These are phyloP conservation scores for Alternaria novae-zelandiae DNA, from an alignment of 2,329 filamentous ascomycete genomes.

Conservation along the genomic window DNA sequence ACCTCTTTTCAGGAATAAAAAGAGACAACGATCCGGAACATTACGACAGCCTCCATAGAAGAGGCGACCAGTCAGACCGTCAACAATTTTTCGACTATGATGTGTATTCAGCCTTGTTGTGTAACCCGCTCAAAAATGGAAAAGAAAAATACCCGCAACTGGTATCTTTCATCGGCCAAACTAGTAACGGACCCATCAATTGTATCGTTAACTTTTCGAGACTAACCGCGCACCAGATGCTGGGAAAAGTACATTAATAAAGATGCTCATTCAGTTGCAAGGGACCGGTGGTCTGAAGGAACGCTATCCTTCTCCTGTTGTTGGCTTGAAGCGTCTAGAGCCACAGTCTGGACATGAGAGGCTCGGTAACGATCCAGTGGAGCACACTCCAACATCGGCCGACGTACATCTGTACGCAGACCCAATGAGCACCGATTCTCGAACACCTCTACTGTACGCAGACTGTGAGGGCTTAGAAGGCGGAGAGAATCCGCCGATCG, in stretches of 20 bases:
- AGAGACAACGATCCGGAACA: background rate
- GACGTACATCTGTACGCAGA: slow-evolving; percentile 57
- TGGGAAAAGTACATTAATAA: slow-evolving; percentile 60
- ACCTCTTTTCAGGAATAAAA: background rate
- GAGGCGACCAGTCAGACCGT: background rate
- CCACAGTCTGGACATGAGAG: background rate
- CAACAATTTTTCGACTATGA: background rate
- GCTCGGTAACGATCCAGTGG: background rate
- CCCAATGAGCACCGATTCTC: slow-evolving; percentile 49
- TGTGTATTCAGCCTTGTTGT: slow-evolving; percentile 16
- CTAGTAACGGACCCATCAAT: slow-evolving; percentile 10
- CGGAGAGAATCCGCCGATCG: slow-evolving; percentile 52
- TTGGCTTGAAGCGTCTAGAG: slow-evolving; percentile 8
- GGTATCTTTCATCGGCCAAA: slow-evolving; percentile 54
- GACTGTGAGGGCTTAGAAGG: slow-evolving; percentile 62
- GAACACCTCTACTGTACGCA: slow-evolving; percentile 56
- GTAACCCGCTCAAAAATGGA: slow-evolving; percentile 10
- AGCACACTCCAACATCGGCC: slow-evolving; percentile 20
- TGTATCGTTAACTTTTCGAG: no score
- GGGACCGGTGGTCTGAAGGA: slow-evolving; percentile 25
- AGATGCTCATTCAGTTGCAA: slow-evolving; percentile 51
- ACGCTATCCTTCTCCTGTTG: slow-evolving; percentile 28
- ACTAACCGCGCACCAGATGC: slow-evolving; percentile 30
- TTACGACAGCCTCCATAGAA: background rate
- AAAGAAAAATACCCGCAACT: slow-evolving; percentile 30